Percentiles rank a stretch among this genome's conserved stretches.
Conservation (phyloP, 73 alveolate genomes). For the Paramecium caudatum region DNA sequence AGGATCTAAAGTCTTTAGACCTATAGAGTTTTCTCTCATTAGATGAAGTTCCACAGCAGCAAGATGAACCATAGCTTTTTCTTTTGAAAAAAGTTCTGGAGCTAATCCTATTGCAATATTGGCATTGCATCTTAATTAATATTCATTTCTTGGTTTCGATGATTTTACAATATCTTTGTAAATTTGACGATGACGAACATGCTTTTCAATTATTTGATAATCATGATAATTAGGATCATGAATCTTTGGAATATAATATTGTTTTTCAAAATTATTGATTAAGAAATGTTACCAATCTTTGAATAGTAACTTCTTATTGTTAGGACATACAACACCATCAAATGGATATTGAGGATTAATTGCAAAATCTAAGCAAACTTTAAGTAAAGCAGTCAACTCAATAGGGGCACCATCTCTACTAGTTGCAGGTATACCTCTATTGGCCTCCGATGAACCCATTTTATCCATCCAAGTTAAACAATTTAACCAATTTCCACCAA, state of each 20-base stretch:
- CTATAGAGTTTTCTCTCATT: constrained; percentile 69
- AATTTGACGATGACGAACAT: constrained; percentile 60
- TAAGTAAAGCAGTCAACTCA: constrained; percentile 92
- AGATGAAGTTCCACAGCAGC: constrained; percentile 82
- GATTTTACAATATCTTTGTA: constrained; percentile 86
- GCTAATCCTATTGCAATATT: constrained; percentile 95
- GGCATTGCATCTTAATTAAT: constrained; percentile 94
- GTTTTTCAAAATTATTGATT: constrained; percentile 85
- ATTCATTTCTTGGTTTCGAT: constrained; percentile 86
- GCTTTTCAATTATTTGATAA: constrained; percentile 63
- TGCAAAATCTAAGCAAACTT: constrained; percentile 86
- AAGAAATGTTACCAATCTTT: constrained; percentile 88
- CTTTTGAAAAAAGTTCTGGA: constrained; percentile 91
- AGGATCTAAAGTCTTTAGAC: constrained; percentile 77
- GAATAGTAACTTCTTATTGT: constrained; percentile 81
- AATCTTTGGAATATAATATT: constrained; percentile 86
- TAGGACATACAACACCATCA: constrained; percentile 77
- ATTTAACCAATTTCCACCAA: constrained; percentile 97
- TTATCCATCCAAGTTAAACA: constrained; percentile 99
- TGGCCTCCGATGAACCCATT: constrained; percentile 97
- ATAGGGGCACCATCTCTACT: constrained; percentile 99
- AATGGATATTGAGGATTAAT: constrained; percentile 37
- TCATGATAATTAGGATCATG: constrained; percentile 49
- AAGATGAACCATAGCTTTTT: constrained; percentile 86
- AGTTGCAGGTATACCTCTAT: constrained; percentile 97